Conservation (phyloP, 352 stramenopile genomes). For the Aphanomyces stellatus region DNA sequence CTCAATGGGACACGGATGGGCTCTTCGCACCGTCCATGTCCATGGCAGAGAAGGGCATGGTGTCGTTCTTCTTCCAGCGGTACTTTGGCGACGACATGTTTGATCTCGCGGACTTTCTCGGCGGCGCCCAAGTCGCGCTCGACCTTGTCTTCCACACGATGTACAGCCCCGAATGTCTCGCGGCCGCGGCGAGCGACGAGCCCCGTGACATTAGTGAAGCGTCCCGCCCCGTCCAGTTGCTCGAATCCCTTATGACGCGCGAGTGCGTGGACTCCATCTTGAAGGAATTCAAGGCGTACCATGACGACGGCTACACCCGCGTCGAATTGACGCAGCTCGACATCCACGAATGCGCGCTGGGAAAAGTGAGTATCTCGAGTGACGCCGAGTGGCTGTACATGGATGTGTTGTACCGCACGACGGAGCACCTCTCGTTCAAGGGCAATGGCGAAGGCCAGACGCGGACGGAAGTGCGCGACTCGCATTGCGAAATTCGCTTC, state of each 20-base stretch:
- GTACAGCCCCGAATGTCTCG: neutral
- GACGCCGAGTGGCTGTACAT: neutral
- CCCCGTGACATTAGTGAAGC: neutral
- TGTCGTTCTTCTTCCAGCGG: slow-evolving; percentile 9
- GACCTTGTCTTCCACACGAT: slow-evolving; percentile 16
- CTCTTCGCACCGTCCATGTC: slow-evolving; percentile 11
- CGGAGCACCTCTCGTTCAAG: neutral
- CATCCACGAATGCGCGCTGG: slow-evolving; percentile 6
- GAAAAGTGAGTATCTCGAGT: neutral
- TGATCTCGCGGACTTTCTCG: slow-evolving; percentile 11
- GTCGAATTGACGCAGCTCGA: slow-evolving; percentile 8
- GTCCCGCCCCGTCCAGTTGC: neutral
- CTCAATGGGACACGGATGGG: neutral
- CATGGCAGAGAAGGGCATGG: neutral
- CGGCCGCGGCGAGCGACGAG: neutral
- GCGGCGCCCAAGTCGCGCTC: slow-evolving; percentile 14
- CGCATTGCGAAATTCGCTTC: slow-evolving; percentile 10
- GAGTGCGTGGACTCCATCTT: slow-evolving; percentile 2
- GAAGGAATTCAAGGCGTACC: slow-evolving; percentile 6
- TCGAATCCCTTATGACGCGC: slow-evolving; percentile 4
- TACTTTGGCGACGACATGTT: neutral
- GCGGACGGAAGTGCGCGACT: slow-evolving; percentile 1
- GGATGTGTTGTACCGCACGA: neutral
- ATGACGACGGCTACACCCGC: neutral
- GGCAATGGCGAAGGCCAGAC: neutral